Evolutionary conservation across 192 early-diverging fungal species (phyloP).

Genomic region (Backusella macrospora): DNA sequence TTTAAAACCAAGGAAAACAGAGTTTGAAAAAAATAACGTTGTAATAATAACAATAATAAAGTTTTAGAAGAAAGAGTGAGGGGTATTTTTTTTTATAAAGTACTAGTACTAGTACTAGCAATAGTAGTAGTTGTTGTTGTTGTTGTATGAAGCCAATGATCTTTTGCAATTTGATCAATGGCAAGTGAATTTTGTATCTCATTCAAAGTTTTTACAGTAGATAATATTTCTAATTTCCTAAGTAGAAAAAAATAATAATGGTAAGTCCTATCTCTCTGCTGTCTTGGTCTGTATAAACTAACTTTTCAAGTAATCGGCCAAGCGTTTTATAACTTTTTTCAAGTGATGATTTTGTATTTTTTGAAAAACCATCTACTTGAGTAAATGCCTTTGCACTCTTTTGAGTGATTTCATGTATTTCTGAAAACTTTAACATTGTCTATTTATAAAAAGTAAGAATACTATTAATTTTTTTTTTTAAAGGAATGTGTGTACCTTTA

Average conservation of each 20-base stretch:
- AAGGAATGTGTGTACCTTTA: background rate
- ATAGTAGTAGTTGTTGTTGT: background rate
- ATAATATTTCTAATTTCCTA: slow-evolving; percentile 1
- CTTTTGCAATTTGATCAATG: slow-evolving; percentile 7
- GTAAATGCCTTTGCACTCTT: slow-evolving; percentile 16
- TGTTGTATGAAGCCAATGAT: background rate
- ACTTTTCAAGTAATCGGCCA: slow-evolving; percentile 11
- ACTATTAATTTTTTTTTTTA: background rate
- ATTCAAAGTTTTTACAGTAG: background rate
- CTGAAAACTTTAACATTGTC: background rate
- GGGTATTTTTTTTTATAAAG: too few species aligned
- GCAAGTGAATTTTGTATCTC: slow-evolving; percentile 14
- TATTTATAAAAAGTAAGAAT: background rate
- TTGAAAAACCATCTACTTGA: slow-evolving; percentile 4
- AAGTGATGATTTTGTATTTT: slow-evolving; percentile 1
- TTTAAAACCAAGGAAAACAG: too few species aligned
- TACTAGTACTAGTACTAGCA: too few species aligned
- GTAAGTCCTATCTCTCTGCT: background rate
- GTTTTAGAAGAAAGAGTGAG: too few species aligned
- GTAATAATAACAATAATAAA: too few species aligned
- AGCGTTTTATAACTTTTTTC: slow-evolving; percentile 10
- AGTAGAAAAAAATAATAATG: background rate
- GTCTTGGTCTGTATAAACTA: background rate
- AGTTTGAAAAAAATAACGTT: too few species aligned
- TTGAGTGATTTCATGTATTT: slow-evolving; percentile 7